Evolutionary conservation across 345 rosid genomes (phyloP), one percentile per base, ranked within the genome.

Genomic region (Stellera chamaejasme): DNA sequence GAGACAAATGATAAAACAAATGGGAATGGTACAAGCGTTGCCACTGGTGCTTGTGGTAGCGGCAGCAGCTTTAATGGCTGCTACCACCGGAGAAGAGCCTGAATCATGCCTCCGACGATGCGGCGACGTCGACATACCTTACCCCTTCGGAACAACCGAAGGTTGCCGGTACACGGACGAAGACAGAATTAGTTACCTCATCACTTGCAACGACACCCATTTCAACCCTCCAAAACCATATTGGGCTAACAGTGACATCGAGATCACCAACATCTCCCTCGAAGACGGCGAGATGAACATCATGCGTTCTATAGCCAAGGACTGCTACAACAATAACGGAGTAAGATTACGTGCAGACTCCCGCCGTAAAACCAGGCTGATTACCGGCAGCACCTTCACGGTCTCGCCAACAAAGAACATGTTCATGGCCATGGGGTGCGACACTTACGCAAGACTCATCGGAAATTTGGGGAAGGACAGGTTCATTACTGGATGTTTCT

Each of bases 121-220:
- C 13, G 79, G 82, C 27, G 52, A 66, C 27, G 42, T 72, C 12
- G 28, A 43, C 55, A 66, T 77, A 54, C 86, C 82, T 13, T 77
- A 60, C 25, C 82, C 78, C 9, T 77, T 80, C 12, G 76, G 72
- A 10, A 49, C 48, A 10, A 10, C 13, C 25, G 12, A n/a, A 8
- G 50, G 2, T 13, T 74, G 72, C 27, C 14, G 26, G 47, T 45
- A 59, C 5, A 47, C 19, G 25, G 3, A 47, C 27, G 39, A 32
- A 8, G 39, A 32, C 39, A n/a, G n/a, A n/a, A n/a, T n/a, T n/a
- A 32, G 39, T 32, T 66, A 66, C 63, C 27, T 8, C 16, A 43
- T 74, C 32, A 13, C 28, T 26, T 69, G 68, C 23, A 1, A 25
- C 23, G 45, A 65, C 23, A 1, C 15, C 36, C 41, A 15, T 43